A percentile compares a stretch with the other conserved stretches of the same genome.
Evolutionary conservation across 176 grass and related monocot species (phyloP).

Genomic region (Triticum urartu): DNA sequence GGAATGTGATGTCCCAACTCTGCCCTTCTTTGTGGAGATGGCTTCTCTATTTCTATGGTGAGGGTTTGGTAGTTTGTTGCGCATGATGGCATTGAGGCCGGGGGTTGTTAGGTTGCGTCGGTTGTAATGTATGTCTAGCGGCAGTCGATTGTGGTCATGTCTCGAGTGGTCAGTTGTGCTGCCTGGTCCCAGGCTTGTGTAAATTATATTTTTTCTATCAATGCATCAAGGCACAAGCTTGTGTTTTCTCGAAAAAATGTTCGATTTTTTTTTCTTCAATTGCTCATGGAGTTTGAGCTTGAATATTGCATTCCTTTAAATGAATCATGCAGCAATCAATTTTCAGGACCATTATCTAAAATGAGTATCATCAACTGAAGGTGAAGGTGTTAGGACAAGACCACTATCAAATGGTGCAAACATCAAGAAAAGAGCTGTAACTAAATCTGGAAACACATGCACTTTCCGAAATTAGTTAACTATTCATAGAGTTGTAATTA

Average conservation of each 20-base stretch:
- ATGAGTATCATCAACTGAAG: not conserved
- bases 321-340: slow-evolving; percentile 13
- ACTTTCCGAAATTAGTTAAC: slow-evolving; percentile 5
- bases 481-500: not conserved
- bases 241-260: not conserved
- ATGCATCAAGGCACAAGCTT: not conserved
- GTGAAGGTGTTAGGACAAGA: not conserved
- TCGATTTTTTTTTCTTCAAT: not conserved
- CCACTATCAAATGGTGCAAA: not conserved
- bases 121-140: not conserved
- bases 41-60: not conserved
- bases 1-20: no score
- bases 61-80: not conserved
- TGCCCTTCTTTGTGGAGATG: no score
- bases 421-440: not conserved
- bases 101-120: not conserved
- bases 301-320: not conserved
- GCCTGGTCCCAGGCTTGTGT: not conserved
- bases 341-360: slow-evolving; percentile 5
- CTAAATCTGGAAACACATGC: not conserved
- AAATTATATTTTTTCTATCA: not conserved
- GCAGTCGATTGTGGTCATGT: not conserved
- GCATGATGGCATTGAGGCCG: not conserved
- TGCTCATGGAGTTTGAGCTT: slow-evolving; percentile 20
- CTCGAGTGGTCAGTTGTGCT: not conserved